Evolutionary conservation across 2,329 filamentous ascomycete species (phyloP).

Genomic region (Aspergillus amoenus): DNA sequence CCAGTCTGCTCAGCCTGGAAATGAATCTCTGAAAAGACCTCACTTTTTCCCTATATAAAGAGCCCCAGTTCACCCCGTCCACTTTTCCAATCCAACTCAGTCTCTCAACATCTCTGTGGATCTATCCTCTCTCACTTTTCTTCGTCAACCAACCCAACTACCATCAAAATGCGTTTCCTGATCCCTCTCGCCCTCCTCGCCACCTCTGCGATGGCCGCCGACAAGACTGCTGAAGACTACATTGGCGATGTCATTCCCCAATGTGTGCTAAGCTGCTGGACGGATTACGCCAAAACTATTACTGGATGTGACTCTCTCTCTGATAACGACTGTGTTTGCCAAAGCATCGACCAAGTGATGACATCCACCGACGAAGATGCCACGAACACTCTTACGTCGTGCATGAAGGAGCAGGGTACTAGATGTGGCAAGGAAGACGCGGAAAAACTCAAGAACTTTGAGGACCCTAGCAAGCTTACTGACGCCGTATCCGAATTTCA

Average conservation of each 20-base stretch:
- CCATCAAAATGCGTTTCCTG: conserved; percentile 10
- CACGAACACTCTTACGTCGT: no score
- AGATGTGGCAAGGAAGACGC: no score
- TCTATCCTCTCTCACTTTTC: neutral
- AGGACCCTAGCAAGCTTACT: neutral
- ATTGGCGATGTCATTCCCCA: neutral
- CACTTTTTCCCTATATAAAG: neutral
- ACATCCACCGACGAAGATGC: neutral
- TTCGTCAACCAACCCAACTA: neutral
- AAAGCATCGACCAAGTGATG: no score
- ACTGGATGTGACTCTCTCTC: neutral
- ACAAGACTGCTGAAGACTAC: neutral
- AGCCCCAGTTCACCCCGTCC: neutral
- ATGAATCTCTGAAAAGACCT: neutral
- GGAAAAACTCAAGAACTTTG: no score
- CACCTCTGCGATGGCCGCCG: neutral
- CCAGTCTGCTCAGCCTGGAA: neutral
- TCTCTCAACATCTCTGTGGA: no score
- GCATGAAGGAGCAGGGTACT: no score
- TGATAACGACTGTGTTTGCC: neutral
- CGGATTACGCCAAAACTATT: neutral
- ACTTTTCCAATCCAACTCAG: neutral
- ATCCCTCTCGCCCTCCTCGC: conserved; percentile 3
- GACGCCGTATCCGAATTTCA: neutral
- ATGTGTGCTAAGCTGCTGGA: neutral